Conservation (phyloP, 768 basidiomycete genomes). For the Lentinula detonsa region DNA sequence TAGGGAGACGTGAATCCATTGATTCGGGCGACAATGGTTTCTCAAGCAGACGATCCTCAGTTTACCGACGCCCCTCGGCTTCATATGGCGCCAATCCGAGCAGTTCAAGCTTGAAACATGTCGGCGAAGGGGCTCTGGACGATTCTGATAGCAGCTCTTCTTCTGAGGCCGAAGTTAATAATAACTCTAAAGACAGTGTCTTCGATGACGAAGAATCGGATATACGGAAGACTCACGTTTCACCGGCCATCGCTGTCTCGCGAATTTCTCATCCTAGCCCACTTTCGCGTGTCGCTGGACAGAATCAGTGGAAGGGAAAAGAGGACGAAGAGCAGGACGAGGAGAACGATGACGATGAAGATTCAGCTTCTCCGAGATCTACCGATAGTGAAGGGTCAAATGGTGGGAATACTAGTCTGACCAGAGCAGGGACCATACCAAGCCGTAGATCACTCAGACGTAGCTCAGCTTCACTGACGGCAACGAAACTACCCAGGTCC, state of each 20-base stretch:
- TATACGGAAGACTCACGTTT: slow-evolving; percentile 20
- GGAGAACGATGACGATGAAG: slow-evolving; percentile 36
- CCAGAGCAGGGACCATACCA: slow-evolving; percentile 11
- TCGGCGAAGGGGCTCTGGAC: slow-evolving; percentile 73
- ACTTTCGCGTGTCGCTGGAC: slow-evolving; percentile 50
- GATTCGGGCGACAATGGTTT: slow-evolving; percentile 21
- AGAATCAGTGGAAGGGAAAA: slow-evolving; percentile 50
- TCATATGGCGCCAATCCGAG: slow-evolving; percentile 34
- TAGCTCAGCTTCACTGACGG: slow-evolving; percentile 19
- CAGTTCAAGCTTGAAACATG: slow-evolving; percentile 46
- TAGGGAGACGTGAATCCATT: slow-evolving; percentile 29
- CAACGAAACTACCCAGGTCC: slow-evolving; percentile 28
- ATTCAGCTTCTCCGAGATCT: slow-evolving; percentile 62
- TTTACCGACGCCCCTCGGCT: slow-evolving; percentile 41
- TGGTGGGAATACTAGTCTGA: not conserved
- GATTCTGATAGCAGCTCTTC: slow-evolving; percentile 57
- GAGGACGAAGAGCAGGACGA: slow-evolving; percentile 28
- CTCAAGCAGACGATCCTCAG: slow-evolving; percentile 24
- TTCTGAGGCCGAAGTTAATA: slow-evolving; percentile 30
- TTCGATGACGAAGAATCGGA: slow-evolving; percentile 24
- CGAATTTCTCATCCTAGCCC: slow-evolving; percentile 54
- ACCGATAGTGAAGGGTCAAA: slow-evolving; percentile 53
- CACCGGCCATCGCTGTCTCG: slow-evolving; percentile 25
- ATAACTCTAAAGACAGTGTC: slow-evolving; percentile 14
- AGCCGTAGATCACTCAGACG: slow-evolving; percentile 27